Conservation (phyloP, 2,329 filamentous ascomycete genomes). For the Hymenoscyphus repandus region DNA sequence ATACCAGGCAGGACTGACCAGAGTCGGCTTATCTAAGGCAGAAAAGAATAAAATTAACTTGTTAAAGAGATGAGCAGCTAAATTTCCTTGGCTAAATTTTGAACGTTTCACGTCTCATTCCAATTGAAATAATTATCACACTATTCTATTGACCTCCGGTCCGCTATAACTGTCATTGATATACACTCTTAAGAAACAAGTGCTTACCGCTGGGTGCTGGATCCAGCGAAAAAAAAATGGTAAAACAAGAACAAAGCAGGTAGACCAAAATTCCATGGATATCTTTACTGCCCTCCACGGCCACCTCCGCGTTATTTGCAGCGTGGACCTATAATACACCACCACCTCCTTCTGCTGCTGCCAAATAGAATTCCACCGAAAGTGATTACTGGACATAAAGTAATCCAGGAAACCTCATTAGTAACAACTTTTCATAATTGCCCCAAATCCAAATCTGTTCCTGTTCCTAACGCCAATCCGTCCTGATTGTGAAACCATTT, state of each 20-base stretch:
- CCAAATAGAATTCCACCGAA: background rate
- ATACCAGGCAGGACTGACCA: no score
- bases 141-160: no score
- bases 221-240: no score
- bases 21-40: no score
- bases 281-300: background rate
- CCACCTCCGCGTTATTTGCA: background rate
- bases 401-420: background rate
- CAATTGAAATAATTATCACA: no score
- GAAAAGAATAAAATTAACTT: no score
- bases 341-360: background rate
- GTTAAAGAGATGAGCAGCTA: no score
- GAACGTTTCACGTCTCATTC: no score
- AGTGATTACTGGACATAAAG: background rate
- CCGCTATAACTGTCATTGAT: no score
- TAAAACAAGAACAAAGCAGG: background rate
- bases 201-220: no score
- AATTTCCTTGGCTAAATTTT: no score
- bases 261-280: background rate
- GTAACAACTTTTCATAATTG: background rate
- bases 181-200: no score
- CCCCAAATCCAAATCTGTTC: conserved; percentile 9
- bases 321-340: background rate
- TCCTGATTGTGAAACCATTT: background rate
- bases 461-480: conserved; percentile 17